phyloP scores from a whole-genome alignment of 768 basidiomycete genomes.

The Ramaria sp. region DNA sequence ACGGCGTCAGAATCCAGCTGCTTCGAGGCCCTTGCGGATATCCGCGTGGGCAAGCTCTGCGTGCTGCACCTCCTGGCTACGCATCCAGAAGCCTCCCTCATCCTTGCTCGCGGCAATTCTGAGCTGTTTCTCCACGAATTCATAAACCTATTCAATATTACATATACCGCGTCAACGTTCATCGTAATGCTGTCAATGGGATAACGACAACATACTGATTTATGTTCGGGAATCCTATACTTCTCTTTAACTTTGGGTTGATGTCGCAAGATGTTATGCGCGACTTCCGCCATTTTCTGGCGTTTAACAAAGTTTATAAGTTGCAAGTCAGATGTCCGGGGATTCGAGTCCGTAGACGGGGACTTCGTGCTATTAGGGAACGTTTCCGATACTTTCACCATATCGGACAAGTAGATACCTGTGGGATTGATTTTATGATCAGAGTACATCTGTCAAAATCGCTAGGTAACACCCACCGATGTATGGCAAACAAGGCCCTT shows the following conservation, averaged over 20 bases:
- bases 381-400: constrained; percentile 4
- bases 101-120: constrained; percentile 30
- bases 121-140: constrained; percentile 40
- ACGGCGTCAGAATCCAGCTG: constrained; percentile 46
- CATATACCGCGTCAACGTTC: not conserved
- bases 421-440: not conserved
- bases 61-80: constrained; percentile 50
- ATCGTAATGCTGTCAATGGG: not conserved
- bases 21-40: constrained; percentile 56
- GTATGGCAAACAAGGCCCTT: constrained; percentile 59
- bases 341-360: not conserved
- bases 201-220: not conserved
- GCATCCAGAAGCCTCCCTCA: constrained; percentile 43
- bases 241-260: constrained; percentile 28
- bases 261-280: constrained; percentile 45
- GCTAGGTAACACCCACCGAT: constrained; percentile 22
- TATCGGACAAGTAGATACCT: constrained; percentile 9
- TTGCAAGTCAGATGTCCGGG: not conserved
- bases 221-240: constrained; percentile 4
- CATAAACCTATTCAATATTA: constrained; percentile 20
- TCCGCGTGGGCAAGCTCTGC: constrained; percentile 51
- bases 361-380: not conserved
- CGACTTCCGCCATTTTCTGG: constrained; percentile 44
- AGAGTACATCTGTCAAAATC: not conserved
- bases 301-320: constrained; percentile 44